Evolutionary conservation across 148 eudicot genomes (phyloP), one percentile per base, ranked within the genome.

Genomic region (Vaccinium vitisidaea): DNA sequence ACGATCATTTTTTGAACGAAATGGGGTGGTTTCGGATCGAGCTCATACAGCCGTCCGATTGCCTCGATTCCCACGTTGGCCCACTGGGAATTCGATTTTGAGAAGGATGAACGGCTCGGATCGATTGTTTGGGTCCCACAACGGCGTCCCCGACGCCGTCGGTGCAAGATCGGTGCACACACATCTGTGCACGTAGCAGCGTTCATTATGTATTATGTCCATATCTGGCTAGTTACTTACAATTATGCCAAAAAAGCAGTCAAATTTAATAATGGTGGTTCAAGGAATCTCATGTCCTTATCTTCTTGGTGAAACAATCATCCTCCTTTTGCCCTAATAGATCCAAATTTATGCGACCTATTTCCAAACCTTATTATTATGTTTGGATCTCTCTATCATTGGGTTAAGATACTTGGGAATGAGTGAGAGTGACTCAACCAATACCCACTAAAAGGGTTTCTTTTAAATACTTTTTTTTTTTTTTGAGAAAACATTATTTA

Each of bases 311-410:
- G 25, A 21, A 55, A 49, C 43, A 82, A 69, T 52, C 76, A 82
- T 69, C 58, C 27, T n/a, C 77, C 77, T 53, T 82, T 69, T 49
- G 46, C 19, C 77, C 77, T 50, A 16, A 54, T 79, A 79, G 14
- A 79, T 54, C 61, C 19, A 4, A 23, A 14, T 27, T 69, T 18
- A 4, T 4, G 49, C 7, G 32, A 79, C n/a, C 14, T 3, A 65
- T 16, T 49, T 82, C 77, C 52, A 82, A 15, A 15, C 48, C 59
- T 30, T 54, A 82, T 82, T 50, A 67, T 82, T 25, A 25, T 18
- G 58, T 43, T 82, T 82, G 77, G 76, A 69, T 49, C 25, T 82
- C 77, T 69, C 73, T 69, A 69, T 82, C 48, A 82, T 82, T 82
- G 84, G 59, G 30, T 0, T 50, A 12, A 65, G 83, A 81, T 81